Conservation (phyloP, 176 grass and related monocot genomes). For the Dactylis glomerata region DNA sequence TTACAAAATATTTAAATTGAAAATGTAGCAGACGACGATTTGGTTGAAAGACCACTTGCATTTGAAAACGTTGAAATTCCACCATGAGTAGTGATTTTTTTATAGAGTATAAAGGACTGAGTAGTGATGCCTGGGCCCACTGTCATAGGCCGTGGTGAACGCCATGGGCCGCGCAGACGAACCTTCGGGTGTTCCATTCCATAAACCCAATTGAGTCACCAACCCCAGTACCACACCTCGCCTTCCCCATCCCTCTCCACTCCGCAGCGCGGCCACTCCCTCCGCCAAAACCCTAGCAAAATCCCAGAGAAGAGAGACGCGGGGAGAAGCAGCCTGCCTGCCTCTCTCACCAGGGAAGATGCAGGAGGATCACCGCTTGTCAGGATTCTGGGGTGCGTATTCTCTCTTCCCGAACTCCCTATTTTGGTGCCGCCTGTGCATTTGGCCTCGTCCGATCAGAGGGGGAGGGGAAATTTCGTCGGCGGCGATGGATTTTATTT, state of each 20-base stretch:
- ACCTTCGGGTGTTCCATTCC: not conserved
- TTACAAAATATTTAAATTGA: too few relatives aligned
- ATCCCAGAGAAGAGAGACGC: not conserved
- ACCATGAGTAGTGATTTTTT: too few relatives aligned
- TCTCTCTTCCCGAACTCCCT: not conserved
- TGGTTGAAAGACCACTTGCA: too few relatives aligned
- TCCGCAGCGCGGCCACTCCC: not conserved
- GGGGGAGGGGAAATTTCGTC: not conserved
- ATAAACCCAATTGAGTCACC: not conserved
- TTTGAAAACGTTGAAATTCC: not conserved
- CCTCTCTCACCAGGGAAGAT: not conserved
- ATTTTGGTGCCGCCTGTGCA: not conserved
- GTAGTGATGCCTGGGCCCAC: not conserved
- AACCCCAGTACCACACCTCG: not conserved
- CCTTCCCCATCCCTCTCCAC: not conserved
- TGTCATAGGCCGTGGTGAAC: not conserved
- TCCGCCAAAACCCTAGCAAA: constrained; percentile 13
- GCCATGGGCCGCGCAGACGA: not conserved
- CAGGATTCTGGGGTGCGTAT: constrained; percentile 33
- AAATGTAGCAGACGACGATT: too few relatives aligned
- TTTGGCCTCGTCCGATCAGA: not conserved
- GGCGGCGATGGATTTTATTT: not conserved
- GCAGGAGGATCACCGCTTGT: not conserved
- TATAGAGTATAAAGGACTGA: too few relatives aligned
- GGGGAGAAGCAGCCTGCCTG: not conserved